phyloP scores from a whole-genome alignment of 768 basidiomycete species.

The Pisolithus marmoratus region DNA sequence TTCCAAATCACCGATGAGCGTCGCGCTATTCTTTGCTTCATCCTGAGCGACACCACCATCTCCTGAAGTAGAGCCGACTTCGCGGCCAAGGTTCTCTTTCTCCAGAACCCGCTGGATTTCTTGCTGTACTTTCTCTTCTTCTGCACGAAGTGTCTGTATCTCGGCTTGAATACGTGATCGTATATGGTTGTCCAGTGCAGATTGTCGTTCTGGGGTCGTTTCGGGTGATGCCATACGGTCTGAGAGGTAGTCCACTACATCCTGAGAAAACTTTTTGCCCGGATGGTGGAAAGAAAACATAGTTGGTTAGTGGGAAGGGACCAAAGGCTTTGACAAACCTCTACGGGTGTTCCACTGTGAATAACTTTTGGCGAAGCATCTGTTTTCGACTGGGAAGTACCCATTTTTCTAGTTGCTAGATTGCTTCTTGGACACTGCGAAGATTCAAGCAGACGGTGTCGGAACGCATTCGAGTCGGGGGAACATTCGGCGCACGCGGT shows the following conservation, averaged over 20 bases:
- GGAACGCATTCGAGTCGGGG: not conserved
- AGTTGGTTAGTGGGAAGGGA: not conserved
- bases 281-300: not conserved
- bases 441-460: too few species aligned
- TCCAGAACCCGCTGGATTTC: slow-evolving; percentile 78
- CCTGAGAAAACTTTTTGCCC: slow-evolving; percentile 77
- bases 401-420: slow-evolving; percentile 48
- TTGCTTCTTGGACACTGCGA: too few species aligned
- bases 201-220: slow-evolving; percentile 64
- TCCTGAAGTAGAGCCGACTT: slow-evolving; percentile 31
- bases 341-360: slow-evolving; percentile 46
- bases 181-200: slow-evolving; percentile 67
- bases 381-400: slow-evolving; percentile 62
- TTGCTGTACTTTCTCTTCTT: slow-evolving; percentile 63
- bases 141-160: slow-evolving; percentile 54
- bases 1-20: slow-evolving; percentile 69
- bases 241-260: slow-evolving; percentile 74
- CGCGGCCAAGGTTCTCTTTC: slow-evolving; percentile 82
- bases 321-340: slow-evolving; percentile 44
- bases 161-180: slow-evolving; percentile 68
- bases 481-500: too few species aligned
- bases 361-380: slow-evolving; percentile 54
- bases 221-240: slow-evolving; percentile 55
- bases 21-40: slow-evolving; percentile 51
- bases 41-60: slow-evolving; percentile 38